Conservation (phyloP, 495 filamentous ascomycete species). For the Penicillium herquei region DNA sequence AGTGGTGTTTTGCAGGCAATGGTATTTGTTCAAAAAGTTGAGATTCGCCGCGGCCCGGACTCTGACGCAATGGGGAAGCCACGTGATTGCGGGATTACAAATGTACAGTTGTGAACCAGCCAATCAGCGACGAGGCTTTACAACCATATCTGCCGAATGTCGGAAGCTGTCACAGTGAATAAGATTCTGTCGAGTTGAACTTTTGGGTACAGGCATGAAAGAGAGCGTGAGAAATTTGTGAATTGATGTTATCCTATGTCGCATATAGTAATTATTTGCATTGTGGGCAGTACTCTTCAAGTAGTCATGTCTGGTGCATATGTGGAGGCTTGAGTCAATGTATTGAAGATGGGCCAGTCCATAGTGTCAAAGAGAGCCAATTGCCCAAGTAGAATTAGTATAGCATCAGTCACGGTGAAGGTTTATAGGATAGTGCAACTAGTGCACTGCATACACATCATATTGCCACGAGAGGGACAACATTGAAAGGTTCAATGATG, state of each 20-base stretch:
- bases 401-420: conserved; percentile 21
- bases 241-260: conserved; percentile 15
- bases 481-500: too few species aligned
- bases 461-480: not conserved
- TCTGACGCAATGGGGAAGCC: conserved; percentile 40
- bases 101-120: conserved; percentile 11
- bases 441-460: conserved; percentile 16
- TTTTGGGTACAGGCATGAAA: too few species aligned
- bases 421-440: conserved; percentile 21
- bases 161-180: conserved; percentile 2
- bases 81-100: conserved; percentile 40
- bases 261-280: conserved; percentile 16
- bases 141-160: conserved; percentile 16
- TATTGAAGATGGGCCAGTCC: not conserved
- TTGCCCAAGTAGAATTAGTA: conserved; percentile 11
- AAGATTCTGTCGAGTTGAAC: too few species aligned
- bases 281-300: conserved; percentile 18
- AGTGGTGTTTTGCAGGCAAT: not conserved
- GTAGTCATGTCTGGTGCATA: conserved; percentile 4
- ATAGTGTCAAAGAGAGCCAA: conserved; percentile 4
- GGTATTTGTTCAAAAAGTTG: conserved; percentile 5
- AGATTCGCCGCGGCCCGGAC: conserved; percentile 17
- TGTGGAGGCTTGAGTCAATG: too few species aligned
- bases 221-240: not conserved
- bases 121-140: conserved; percentile 29